These are phyloP conservation scores for Saxophila tyrrhenica DNA, from an alignment of 495 filamentous ascomycete species.

Conservation along the genomic window DNA sequence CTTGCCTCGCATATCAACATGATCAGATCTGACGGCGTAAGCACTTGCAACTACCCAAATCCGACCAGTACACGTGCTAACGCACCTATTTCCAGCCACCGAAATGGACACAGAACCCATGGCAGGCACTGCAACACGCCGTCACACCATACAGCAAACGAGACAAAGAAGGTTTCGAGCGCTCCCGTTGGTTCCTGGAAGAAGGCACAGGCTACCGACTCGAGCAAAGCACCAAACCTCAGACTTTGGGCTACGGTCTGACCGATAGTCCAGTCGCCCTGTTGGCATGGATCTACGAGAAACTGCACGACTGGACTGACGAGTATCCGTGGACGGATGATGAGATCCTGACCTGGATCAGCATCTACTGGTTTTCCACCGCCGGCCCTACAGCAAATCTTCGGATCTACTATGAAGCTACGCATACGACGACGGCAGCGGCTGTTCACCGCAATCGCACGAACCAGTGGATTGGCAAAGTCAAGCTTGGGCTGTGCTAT, in stretches of 20 bases:
- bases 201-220: conserved; percentile 47
- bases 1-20: conserved; percentile 57
- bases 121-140: conserved; percentile 35
- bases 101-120: conserved; percentile 28
- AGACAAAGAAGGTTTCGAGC: conserved; percentile 22
- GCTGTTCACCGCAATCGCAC: conserved; percentile 2
- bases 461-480: conserved; percentile 16
- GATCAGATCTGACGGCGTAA: conserved; percentile 27
- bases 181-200: conserved; percentile 39
- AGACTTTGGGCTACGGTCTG: conserved; percentile 48
- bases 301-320: conserved; percentile 58
- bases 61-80: no score
- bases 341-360: conserved; percentile 54
- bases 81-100: conserved; percentile 17
- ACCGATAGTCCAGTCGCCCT: conserved; percentile 50
- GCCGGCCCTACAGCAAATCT: conserved; percentile 46
- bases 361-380: conserved; percentile 48
- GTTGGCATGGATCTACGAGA: conserved; percentile 59
- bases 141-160: conserved; percentile 27
- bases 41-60: no score
- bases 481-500: conserved; percentile 20
- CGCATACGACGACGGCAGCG: conserved; percentile 1
- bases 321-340: conserved; percentile 56
- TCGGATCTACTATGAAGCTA: conserved; percentile 51
- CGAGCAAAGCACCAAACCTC: conserved; percentile 49